Evolutionary conservation across 2,329 filamentous ascomycete genomes (phyloP).

Genomic region (Trichoderma guizhouense): DNA sequence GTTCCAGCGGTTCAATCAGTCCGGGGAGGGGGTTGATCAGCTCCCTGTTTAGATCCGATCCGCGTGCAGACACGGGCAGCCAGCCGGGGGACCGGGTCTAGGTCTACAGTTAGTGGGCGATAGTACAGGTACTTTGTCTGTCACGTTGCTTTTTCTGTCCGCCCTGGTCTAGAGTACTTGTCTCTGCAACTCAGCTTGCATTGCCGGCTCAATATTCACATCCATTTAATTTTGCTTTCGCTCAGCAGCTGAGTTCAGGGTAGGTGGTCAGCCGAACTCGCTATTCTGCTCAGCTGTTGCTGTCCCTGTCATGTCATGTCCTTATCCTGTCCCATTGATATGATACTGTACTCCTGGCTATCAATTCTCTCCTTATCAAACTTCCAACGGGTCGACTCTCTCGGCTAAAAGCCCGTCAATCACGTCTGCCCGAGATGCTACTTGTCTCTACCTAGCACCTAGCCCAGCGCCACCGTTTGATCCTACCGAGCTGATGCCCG

Average conservation of each 20-base stretch:
- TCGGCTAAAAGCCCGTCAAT: neutral
- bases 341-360: neutral
- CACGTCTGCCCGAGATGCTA: neutral
- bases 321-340: neutral
- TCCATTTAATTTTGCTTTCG: neutral
- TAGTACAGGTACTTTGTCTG: neutral
- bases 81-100: neutral
- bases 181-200: neutral
- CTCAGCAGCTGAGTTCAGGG: neutral
- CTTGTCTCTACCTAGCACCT: neutral
- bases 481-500: neutral
- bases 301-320: neutral
- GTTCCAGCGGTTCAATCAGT: neutral
- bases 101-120: neutral
- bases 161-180: neutral
- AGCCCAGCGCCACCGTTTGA: neutral
- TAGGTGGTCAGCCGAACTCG: neutral
- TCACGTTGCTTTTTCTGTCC: neutral
- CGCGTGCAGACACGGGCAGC: slow-evolving; percentile 10
- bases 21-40: neutral
- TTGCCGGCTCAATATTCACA: neutral
- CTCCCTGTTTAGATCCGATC: slow-evolving; percentile 12
- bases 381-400: neutral
- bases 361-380: neutral
- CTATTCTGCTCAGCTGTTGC: neutral